Evolutionary conservation across 371 early-diverging fungal species (phyloP).

Genomic region (Syncephalastrum monosporum): DNA sequence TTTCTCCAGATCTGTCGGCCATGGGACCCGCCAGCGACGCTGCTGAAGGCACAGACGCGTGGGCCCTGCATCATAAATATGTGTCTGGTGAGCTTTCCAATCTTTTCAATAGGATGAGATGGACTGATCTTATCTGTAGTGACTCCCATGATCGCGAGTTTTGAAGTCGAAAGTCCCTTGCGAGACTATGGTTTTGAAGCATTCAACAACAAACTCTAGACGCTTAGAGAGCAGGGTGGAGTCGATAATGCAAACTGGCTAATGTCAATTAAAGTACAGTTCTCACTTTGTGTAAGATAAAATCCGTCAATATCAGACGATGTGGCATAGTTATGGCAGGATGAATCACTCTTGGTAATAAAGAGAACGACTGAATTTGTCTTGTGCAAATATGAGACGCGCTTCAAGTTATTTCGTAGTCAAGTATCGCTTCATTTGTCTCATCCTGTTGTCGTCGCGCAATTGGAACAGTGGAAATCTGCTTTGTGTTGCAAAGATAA

Average conservation of each 20-base stretch:
- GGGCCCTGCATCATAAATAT: conserved; percentile 34
- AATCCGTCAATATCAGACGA: no score
- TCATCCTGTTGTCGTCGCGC: no score
- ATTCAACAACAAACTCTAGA: conserved; percentile 14
- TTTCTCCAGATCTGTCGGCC: conserved; percentile 32
- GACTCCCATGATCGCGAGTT: conserved; percentile 39
- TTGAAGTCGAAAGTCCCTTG: conserved; percentile 13
- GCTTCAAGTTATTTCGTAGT: no score
- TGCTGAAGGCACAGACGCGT: conserved; percentile 35
- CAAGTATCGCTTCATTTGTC: no score
- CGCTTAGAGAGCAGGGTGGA: neutral
- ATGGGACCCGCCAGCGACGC: conserved; percentile 20
- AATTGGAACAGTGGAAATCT: no score
- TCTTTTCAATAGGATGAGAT: neutral
- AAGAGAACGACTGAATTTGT: no score
- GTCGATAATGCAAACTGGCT: neutral
- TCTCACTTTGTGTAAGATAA: no score
- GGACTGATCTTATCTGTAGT: conserved; percentile 15
- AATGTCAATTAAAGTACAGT: no score
- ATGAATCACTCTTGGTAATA: no score
- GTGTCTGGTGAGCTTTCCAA: conserved; percentile 33
- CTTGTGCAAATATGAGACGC: no score
- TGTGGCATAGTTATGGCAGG: no score
- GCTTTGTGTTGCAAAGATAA: no score
- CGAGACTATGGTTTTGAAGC: conserved; percentile 24